Evolutionary conservation across 1,284 basidiomycete genomes (phyloP).

Genomic region (Peniophora sp.): DNA sequence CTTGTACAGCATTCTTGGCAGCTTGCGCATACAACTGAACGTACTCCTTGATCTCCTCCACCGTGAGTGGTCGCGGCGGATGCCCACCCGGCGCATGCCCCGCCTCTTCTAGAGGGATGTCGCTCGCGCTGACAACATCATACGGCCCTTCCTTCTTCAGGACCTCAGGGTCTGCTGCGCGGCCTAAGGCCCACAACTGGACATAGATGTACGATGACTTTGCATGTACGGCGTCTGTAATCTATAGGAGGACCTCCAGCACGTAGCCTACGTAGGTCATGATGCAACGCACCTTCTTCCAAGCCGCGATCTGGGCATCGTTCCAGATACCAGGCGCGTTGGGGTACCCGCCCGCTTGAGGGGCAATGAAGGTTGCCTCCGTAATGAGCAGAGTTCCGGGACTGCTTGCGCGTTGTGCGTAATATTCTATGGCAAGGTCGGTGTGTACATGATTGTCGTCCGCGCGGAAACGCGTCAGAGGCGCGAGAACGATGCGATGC

Average conservation of each 20-base stretch:
- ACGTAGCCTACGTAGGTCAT: not conserved
- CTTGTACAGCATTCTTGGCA: constrained; percentile 16
- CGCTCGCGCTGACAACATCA: constrained; percentile 30
- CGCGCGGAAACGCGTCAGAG: constrained; percentile 25
- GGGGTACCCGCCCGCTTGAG: constrained; percentile 11
- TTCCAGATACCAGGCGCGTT: constrained; percentile 20
- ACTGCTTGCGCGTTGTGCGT: constrained; percentile 12
- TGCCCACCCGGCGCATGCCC: no score
- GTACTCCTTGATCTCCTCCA: constrained; percentile 19
- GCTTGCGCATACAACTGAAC: constrained; percentile 15
- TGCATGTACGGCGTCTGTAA: constrained; percentile 31
- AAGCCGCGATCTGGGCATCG: constrained; percentile 12
- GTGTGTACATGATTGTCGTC: constrained; percentile 13
- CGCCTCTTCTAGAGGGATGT: constrained; percentile 31
- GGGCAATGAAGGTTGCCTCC: constrained; percentile 22
- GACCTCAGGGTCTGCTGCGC: constrained; percentile 22
- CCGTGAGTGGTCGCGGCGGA: constrained; percentile 16
- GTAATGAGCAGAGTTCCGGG: constrained; percentile 22
- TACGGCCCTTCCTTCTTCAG: constrained; percentile 20
- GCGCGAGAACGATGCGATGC: constrained; percentile 25
- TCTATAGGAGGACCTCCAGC: constrained; percentile 6
- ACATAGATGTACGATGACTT: constrained; percentile 29
- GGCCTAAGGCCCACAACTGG: constrained; percentile 40
- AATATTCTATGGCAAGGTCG: constrained; percentile 12
- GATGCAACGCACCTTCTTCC: constrained; percentile 20